Base-by-base conservation (phyloP, 768 basidiomycete genomes). In the Boletus speciosus region DNA sequence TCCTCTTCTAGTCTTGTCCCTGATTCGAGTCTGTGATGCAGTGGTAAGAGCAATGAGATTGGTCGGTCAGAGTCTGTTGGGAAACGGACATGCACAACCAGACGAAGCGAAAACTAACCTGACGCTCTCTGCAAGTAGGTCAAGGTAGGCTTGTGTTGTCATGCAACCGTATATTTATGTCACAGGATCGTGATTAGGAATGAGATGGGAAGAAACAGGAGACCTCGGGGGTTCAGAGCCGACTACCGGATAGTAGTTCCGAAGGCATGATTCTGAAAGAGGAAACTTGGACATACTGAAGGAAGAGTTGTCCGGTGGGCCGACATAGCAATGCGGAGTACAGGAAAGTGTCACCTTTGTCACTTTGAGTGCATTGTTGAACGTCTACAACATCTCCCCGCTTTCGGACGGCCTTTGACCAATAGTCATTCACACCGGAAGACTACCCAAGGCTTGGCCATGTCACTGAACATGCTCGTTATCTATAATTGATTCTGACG, bases 121-220 rank as follows among this genome's bases (percentile, higher is more conserved):
- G 0, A 98, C 81, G 0, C 90, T 81, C 16, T 81, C 76, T 0
- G 83, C 85, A 1, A 98, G 83, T 12, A 81, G 76, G 66, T 86
- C 95, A 3, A 97, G 74, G 64, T 98, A 98, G 35, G 96, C 93
- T 91, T 95, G 56, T 25, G 25, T 25, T 25, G 29, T 40, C 14
- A 25, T 27, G 21, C 19, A 8, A 25, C 40, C 42, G 35, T 25
- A 19, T 43, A 7, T 47, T 27, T 25, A 6, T 25, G 16, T 44
- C 27, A 27, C 5, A 1, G 12, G 25, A 32, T 21, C 15, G 4
- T 2, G 36, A 19, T 35, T 2, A 23, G 27, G 11, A 31, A 11
- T 5, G 45, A 19, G 11, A 21, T 9, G 11, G 1, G n/a, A 15
- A 15, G 25, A 25, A 25, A 25, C 25, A 11, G 25, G 4, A 11